A percentile compares a stretch with the other conserved stretches of the same genome.
Evolutionary conservation across 352 stramenopile genomes (phyloP).

Genomic region (Elongisporangium prolatum): DNA sequence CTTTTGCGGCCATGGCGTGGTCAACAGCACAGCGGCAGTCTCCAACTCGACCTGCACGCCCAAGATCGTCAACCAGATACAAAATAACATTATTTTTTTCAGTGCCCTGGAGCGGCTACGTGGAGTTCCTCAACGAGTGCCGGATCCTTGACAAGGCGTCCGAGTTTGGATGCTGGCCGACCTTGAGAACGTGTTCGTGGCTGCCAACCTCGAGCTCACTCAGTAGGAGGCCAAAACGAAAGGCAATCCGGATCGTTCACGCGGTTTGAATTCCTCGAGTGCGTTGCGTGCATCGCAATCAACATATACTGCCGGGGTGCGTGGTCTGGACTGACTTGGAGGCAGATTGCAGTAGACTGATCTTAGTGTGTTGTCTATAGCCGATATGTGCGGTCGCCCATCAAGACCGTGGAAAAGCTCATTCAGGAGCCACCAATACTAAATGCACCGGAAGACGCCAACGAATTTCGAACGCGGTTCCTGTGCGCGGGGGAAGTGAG

Average conservation of each 20-base stretch:
- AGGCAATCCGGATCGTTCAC: conserved; percentile 75
- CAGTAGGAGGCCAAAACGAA: conserved; percentile 71
- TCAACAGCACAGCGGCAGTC: conserved; percentile 36
- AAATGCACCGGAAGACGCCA: conserved; percentile 47
- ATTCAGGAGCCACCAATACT: conserved; percentile 48
- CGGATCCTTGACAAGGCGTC: conserved; percentile 62
- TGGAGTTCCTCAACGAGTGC: conserved; percentile 64
- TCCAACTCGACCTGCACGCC: conserved; percentile 25
- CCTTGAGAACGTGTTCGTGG: conserved; percentile 79
- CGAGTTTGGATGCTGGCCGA: conserved; percentile 62
- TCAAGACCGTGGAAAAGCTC: conserved; percentile 67
- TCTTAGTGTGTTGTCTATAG: conserved; percentile 16
- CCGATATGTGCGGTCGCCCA: conserved; percentile 54
- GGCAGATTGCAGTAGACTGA: too few species aligned
- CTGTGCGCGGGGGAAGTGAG: conserved; percentile 75
- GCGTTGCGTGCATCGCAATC: conserved; percentile 67
- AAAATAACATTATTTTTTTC: conserved; percentile 71
- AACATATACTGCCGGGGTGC: conserved; percentile 76
- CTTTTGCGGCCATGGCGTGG: conserved; percentile 60
- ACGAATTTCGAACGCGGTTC: conserved; percentile 65
- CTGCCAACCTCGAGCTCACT: conserved; percentile 75
- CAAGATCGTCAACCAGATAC: conserved; percentile 41
- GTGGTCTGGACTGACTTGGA: too few species aligned
- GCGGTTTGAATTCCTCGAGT: conserved; percentile 75
- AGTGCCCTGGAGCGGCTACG: conserved; percentile 66